phyloP scores from a whole-genome alignment of 169 alveolate genomes.

The Cryptosporidium sp. region DNA sequence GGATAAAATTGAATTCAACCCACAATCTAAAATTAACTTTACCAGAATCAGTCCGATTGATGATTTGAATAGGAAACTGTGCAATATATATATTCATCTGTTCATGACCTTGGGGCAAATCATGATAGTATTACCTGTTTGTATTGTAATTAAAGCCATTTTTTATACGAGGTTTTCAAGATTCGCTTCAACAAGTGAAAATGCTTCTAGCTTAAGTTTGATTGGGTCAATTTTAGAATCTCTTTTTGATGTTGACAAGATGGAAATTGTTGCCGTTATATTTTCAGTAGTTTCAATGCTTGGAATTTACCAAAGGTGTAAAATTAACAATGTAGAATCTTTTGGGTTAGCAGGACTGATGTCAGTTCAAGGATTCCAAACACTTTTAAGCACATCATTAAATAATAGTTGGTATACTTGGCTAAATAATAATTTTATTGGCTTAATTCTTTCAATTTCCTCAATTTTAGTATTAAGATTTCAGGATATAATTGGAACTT shows the following conservation, averaged over 20 bases:
- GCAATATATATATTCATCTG: conserved; percentile 39
- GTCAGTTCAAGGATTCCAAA: conserved; percentile 58
- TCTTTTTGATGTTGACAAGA: conserved; percentile 15
- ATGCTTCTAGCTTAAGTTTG: background rate
- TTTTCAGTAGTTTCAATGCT: conserved; percentile 60
- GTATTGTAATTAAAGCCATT: background rate
- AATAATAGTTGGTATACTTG: background rate
- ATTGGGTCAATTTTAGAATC: background rate
- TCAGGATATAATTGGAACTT: conserved; percentile 31
- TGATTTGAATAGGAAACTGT: conserved; percentile 27
- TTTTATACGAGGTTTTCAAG: background rate
- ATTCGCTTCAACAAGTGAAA: background rate
- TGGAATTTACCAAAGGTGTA: conserved; percentile 67
- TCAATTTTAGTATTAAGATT: conserved; percentile 26
- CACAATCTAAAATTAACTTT: background rate
- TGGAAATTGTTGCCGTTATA: background rate
- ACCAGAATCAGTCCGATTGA: background rate
- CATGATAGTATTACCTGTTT: conserved; percentile 41
- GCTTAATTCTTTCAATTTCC: conserved; percentile 5
- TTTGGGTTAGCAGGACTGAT: conserved; percentile 48
- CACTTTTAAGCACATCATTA: conserved; percentile 36
- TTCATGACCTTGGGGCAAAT: conserved; percentile 71
- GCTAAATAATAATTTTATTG: conserved; percentile 1
- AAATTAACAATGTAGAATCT: conserved; percentile 45
- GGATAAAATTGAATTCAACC: background rate